Percentiles rank a stretch among this genome's conserved stretches.
Evolutionary conservation across 345 rosid species (phyloP).

Genomic region (Eucalyptus cladocalyx): DNA sequence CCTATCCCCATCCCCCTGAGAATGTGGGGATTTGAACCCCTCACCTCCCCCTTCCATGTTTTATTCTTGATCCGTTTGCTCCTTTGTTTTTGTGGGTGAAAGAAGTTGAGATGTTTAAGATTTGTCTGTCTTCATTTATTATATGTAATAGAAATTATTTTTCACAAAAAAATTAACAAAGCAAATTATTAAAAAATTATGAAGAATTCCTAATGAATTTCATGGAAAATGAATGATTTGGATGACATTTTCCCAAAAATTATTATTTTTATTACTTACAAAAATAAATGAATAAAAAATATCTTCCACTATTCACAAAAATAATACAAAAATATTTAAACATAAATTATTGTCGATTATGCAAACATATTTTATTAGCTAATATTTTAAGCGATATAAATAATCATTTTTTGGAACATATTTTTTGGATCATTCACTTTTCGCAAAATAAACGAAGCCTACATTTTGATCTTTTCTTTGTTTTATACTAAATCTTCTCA

Average conservation of each 20-base stretch:
- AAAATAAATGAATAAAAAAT: not conserved
- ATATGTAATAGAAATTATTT: no score
- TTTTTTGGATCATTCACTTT: not conserved
- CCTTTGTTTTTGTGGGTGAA: not conserved
- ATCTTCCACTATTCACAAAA: not conserved
- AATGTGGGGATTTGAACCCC: no score
- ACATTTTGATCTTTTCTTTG: not conserved
- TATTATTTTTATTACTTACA: not conserved
- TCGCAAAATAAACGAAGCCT: fast-evolving
- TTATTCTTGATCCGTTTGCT: not conserved
- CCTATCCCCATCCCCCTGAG: no score
- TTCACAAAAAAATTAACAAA: not conserved
- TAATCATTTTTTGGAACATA: fast-evolving
- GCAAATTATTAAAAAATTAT: not conserved
- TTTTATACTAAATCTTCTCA: not conserved
- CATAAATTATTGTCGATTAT: not conserved
- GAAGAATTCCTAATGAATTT: not conserved
- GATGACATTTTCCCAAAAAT: not conserved
- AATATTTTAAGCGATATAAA: not conserved
- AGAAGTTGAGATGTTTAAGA: not conserved
- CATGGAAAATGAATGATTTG: not conserved
- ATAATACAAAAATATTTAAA: not conserved
- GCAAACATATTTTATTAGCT: not conserved
- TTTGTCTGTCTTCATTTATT: not conserved
- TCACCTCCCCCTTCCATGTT: no score